These are phyloP conservation scores for Leccinum fuscescens DNA, from an alignment of 1,284 basidiomycete genomes.

Conservation along the genomic window DNA sequence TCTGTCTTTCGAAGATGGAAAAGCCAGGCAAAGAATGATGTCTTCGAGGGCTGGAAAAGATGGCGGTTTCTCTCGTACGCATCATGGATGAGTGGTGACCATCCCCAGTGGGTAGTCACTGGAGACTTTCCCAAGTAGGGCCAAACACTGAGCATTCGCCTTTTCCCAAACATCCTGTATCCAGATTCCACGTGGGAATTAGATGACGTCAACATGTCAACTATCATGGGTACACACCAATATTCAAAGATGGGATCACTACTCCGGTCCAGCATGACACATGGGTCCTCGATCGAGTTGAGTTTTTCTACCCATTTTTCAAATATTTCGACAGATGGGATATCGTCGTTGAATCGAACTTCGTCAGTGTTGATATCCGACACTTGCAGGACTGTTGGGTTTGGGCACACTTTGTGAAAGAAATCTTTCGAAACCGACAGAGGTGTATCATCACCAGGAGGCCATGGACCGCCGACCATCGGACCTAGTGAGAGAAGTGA, in stretches of 20 bases:
- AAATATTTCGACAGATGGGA: slow-evolving; percentile 25
- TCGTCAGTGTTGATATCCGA: slow-evolving; percentile 28
- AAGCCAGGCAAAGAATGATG: slow-evolving; percentile 4
- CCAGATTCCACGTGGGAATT: not conserved
- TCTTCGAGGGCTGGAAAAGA: slow-evolving; percentile 26
- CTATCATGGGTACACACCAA: slow-evolving; percentile 22
- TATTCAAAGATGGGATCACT: slow-evolving; percentile 32
- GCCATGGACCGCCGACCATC: slow-evolving; percentile 39
- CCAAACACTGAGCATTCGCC: slow-evolving; percentile 37
- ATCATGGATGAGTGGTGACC: slow-evolving; percentile 40
- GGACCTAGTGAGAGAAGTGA: slow-evolving; percentile 31
- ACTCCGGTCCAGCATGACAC: slow-evolving; percentile 33
- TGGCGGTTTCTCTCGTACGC: slow-evolving; percentile 36
- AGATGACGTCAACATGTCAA: not conserved
- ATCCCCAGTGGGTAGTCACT: slow-evolving; percentile 37
- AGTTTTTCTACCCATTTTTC: slow-evolving; percentile 38
- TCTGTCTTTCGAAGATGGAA: slow-evolving; percentile 3
- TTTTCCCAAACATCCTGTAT: slow-evolving; percentile 37
- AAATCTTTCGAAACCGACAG: slow-evolving; percentile 36
- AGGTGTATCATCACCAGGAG: slow-evolving; percentile 32
- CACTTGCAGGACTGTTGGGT: slow-evolving; percentile 30
- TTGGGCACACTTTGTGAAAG: slow-evolving; percentile 40
- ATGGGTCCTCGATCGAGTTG: slow-evolving; percentile 34
- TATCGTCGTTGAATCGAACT: slow-evolving; percentile 26
- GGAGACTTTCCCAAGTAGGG: slow-evolving; percentile 37